Evolutionary conservation across 2,329 filamentous ascomycete genomes (phyloP).

Genomic region (Fusarium torreyae): DNA sequence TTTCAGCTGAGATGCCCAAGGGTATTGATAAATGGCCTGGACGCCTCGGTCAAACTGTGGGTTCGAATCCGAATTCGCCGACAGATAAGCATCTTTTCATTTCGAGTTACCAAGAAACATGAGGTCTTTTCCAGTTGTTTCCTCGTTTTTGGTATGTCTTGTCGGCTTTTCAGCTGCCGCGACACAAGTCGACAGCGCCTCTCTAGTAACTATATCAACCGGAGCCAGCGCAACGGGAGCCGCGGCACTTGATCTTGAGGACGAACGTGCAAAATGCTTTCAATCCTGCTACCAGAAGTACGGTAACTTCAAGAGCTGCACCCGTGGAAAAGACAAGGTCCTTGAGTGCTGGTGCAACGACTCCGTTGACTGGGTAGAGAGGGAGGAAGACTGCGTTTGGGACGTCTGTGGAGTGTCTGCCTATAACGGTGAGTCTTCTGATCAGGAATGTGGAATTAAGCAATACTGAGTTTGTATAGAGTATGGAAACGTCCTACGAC

Average conservation of each 20-base stretch:
- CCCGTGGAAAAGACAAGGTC: constrained; percentile 6
- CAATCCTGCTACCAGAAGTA: constrained; percentile 23
- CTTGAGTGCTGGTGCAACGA: constrained; percentile 22
- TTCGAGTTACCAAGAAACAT: not conserved
- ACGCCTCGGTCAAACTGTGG: not conserved
- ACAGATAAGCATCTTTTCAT: not conserved
- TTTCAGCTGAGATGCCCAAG: not conserved
- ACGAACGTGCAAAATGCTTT: constrained; percentile 12
- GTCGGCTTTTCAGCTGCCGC: not conserved
- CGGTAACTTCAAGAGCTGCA: constrained; percentile 7
- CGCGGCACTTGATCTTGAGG: not conserved
- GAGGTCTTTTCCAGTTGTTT: not conserved
- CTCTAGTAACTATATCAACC: not conserved
- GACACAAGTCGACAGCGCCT: not conserved
- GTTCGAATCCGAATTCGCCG: not conserved
- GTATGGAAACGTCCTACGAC: not conserved
- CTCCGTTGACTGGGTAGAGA: constrained; percentile 21
- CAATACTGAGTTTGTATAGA: not conserved
- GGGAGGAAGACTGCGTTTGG: constrained; percentile 26
- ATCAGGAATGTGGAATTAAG: too few relatives aligned
- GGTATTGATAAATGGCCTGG: not conserved
- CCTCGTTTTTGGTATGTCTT: not conserved
- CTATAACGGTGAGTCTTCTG: constrained; percentile 11
- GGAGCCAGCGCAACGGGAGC: not conserved
- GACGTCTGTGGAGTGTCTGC: constrained; percentile 17